phyloP scores from a whole-genome alignment of 2,329 filamentous ascomycete species.

The Colletotrichum sp. region DNA sequence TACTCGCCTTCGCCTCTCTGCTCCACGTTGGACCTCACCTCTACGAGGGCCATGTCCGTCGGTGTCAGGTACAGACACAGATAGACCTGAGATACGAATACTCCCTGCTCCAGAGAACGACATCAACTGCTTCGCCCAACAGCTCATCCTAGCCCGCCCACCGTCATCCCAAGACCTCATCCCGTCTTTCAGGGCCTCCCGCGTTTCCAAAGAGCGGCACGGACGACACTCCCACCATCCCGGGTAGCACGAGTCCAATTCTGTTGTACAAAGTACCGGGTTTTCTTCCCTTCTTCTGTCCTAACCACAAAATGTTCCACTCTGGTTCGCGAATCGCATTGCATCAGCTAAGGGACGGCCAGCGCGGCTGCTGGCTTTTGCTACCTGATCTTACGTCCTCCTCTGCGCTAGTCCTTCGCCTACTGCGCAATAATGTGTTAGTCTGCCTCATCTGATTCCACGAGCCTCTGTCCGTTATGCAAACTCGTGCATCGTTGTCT shows the following conservation, averaged over 20 bases:
- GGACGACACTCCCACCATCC: not conserved
- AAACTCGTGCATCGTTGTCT: not conserved
- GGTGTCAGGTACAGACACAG: not conserved
- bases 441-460: not conserved
- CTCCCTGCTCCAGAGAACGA: not conserved
- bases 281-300: not conserved
- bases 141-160: not conserved
- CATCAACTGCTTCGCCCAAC: not conserved
- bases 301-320: not conserved
- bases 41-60: not conserved
- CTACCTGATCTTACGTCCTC: not conserved
- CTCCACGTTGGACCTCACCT: not conserved
- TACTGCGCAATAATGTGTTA: not conserved
- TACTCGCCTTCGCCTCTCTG: not conserved
- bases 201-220: conserved; percentile 1
- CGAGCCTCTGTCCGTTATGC: not conserved
- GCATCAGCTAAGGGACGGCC: not conserved
- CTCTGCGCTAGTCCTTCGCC: not conserved
- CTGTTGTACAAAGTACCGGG: not conserved
- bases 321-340: conserved; percentile 3
- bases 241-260: not conserved
- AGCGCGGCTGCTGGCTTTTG: not conserved
- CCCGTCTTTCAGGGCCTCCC: not conserved
- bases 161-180: not conserved
- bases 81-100: not conserved